A percentile compares a stretch with the other conserved stretches of the same genome.
Evolutionary conservation across 2,329 filamentous ascomycete species (phyloP).

Genomic region (Emericellopsis cladophorae): DNA sequence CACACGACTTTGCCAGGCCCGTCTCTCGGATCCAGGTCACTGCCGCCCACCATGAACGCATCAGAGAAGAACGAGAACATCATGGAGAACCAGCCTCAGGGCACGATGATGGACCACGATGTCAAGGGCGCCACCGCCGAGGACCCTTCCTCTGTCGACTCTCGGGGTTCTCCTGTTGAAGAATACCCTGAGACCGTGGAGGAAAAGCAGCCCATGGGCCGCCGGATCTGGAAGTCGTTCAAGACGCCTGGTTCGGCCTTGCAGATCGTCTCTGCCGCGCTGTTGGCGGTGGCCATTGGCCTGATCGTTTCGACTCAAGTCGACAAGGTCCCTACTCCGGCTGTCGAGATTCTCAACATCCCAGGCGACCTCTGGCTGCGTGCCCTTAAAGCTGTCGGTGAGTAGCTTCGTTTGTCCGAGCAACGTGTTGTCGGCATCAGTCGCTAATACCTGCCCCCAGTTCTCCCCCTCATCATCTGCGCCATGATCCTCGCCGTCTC

Average conservation of each 20-base stretch:
- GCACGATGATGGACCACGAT: background rate
- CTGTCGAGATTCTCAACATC: constrained; percentile 28
- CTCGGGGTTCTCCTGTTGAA: background rate
- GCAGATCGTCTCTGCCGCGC: constrained; percentile 35
- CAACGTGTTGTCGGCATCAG: no score
- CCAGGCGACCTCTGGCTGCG: constrained; percentile 37
- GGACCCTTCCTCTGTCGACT: background rate
- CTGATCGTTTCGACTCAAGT: constrained; percentile 28
- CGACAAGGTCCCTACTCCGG: constrained; percentile 27
- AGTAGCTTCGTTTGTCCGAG: constrained; percentile 6
- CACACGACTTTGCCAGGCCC: background rate
- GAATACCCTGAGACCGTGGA: background rate
- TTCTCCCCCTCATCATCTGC: constrained; percentile 36
- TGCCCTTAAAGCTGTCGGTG: constrained; percentile 32
- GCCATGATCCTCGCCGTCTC: constrained; percentile 39
- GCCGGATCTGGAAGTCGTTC: background rate
- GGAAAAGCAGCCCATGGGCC: background rate
- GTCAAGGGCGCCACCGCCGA: background rate
- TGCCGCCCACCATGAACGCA: background rate
- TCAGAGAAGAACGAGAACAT: background rate
- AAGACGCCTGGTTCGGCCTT: constrained; percentile 23
- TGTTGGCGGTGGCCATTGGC: constrained; percentile 35
- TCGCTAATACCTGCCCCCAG: constrained; percentile 11
- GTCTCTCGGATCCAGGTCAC: background rate
- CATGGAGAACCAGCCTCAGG: background rate